Percentiles rank a stretch among this genome's conserved stretches.
Evolutionary conservation across 306 rosid genomes (phyloP).

Genomic region (Ochetophila trinervis): DNA sequence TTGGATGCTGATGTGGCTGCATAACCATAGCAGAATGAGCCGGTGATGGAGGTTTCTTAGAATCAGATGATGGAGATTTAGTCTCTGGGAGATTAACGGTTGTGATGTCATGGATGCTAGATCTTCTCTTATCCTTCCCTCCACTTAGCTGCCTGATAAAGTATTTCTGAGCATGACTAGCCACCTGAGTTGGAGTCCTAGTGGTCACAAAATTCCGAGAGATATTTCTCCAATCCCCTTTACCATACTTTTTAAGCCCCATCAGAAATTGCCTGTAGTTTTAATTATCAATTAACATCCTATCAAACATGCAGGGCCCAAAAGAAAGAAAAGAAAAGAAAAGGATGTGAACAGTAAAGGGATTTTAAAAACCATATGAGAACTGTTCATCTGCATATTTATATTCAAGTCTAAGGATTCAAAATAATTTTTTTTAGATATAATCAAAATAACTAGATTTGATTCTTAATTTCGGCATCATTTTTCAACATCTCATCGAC

Average conservation of each 20-base stretch:
- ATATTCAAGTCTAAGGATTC: neutral
- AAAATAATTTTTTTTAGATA: neutral
- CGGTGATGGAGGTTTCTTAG: conserved; percentile 33
- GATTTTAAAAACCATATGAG: conserved; percentile 16
- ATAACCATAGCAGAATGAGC: conserved; percentile 24
- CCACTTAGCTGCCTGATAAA: conserved; percentile 70
- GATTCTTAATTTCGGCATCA: too few species aligned
- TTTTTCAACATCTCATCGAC: conserved; percentile 4
- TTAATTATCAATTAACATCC: conserved; percentile 17
- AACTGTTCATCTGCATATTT: conserved; percentile 14
- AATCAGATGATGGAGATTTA: conserved; percentile 40
- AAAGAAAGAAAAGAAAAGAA: too few species aligned
- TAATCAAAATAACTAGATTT: too few species aligned
- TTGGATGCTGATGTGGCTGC: conserved; percentile 39
- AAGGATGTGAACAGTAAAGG: conserved; percentile 22
- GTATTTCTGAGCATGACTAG: conserved; percentile 94
- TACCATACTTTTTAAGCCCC: conserved; percentile 91
- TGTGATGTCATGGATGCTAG: conserved; percentile 94
- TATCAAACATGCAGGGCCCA: conserved; percentile 15
- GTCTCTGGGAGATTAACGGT: conserved; percentile 56
- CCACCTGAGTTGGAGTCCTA: conserved; percentile 91
- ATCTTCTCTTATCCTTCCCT: conserved; percentile 86
- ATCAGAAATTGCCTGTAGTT: conserved; percentile 68
- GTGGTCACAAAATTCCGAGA: conserved; percentile 78
- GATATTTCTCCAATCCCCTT: conserved; percentile 95